Conservation (phyloP, 2,329 filamentous ascomycete species). For the Hypoxylon sp. region DNA sequence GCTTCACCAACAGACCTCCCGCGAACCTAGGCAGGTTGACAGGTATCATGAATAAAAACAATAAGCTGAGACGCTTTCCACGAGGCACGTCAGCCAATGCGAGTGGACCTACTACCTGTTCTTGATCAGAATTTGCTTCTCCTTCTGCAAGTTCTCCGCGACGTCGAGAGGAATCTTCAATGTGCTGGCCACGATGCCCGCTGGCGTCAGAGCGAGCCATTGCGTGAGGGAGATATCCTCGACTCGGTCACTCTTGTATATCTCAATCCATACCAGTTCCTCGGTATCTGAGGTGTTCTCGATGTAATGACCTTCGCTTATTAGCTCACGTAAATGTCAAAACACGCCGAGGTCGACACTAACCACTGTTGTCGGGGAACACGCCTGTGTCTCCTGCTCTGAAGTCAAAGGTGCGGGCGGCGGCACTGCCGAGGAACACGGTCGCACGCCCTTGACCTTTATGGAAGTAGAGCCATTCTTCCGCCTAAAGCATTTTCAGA, state of each 20-base stretch:
- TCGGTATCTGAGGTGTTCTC: constrained; percentile 75
- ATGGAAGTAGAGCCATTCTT: constrained; percentile 80
- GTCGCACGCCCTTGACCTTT: constrained; percentile 71
- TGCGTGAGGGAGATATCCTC: constrained; percentile 75
- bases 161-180: constrained; percentile 70
- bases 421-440: constrained; percentile 71
- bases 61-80: not conserved
- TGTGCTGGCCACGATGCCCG: constrained; percentile 70
- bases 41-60: too few relatives aligned
- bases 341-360: constrained; percentile 36
- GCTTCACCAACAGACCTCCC: too few relatives aligned
- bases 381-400: constrained; percentile 74
- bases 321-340: constrained; percentile 7
- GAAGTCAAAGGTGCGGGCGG: constrained; percentile 76
- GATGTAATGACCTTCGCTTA: constrained; percentile 68
- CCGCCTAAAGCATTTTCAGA: constrained; percentile 59
- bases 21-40: too few relatives aligned
- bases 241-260: constrained; percentile 76
- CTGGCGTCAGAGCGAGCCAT: constrained; percentile 76
- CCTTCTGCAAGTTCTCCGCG: constrained; percentile 69
- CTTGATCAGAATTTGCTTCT: constrained; percentile 70
- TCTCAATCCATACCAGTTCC: constrained; percentile 75
- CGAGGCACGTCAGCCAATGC: not conserved
- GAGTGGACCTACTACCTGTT: constrained; percentile 18
- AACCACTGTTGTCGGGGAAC: constrained; percentile 74